Evolutionary conservation across 306 rosid genomes (phyloP), one percentile per base, ranked within the genome.

Genomic region (Cyclanthera cordifolia): DNA sequence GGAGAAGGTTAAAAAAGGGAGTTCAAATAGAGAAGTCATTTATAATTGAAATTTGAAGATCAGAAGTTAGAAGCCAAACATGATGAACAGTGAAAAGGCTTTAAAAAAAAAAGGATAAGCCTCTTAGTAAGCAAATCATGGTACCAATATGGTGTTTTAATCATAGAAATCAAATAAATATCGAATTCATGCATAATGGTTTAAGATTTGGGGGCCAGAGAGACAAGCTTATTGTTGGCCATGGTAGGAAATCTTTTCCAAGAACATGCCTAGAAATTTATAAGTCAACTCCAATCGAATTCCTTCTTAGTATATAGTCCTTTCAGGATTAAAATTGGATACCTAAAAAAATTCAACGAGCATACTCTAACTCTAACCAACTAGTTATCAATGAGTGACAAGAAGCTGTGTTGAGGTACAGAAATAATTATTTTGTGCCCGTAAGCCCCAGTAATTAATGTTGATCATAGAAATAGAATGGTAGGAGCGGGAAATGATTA

Each of bases 1-100:
- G 23, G 41, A 70, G 51, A 57, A 57, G 39, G 75, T 71, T 52
- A 69, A 43, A 80, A 3, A 54, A 56, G 61, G 58, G 67, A 19
- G 52, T 56, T 53, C 69, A 20, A 55, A 73, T 25, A 6, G 49
- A 45, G 21, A 70, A 58, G 70, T 52, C 27, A 30, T 64, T 34
- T n/a, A 28, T 72, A 64, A 68, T 20, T 73, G 16, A 59, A 51
- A 64, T 64, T 20, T 73, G 16, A 59, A 51, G 24, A 24, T 7
- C 16, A 76, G 10, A 59, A 59, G 55, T 47, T 21, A 47, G n/a
- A 66, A 55, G n/a, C 24, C 43, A 66, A 47, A 66, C 14, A 14
- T 66, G 23, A 47, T 4, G 9, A 47, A 25, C 41, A 66, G 6
- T 15, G 10, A 46, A 66, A 66, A 46, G n/a, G n/a, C n/a, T n/a